Evolutionary conservation across 2,329 filamentous ascomycete genomes (phyloP), one percentile per base, ranked within the genome.

Genomic region (Neonectria neomacrospora): DNA sequence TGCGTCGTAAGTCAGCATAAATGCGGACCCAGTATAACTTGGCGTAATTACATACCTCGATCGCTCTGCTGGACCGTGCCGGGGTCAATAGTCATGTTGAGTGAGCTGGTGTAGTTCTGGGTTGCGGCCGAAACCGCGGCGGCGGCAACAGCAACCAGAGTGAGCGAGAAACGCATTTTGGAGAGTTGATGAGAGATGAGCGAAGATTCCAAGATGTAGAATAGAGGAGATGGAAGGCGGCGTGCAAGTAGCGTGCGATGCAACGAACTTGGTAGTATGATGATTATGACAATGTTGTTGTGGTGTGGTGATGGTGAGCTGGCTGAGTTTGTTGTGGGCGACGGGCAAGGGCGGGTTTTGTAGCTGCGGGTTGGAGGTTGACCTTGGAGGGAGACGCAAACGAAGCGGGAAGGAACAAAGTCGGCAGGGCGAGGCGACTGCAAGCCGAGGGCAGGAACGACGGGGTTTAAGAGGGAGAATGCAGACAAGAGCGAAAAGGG

Each of bases 81-180:
- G 28, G 80, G 75, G 69, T 83, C 70, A 65, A 87, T 80, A 9
- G 64, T 75, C 77, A 80, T 80, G 70, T 79, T 68, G 48, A 80
- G 76, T 54, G 78, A 73, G 72, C 76, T 79, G 55, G 76, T 82
- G 72, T 81, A 85, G 76, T 81, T 82, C 57, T 77, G 71, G 48
- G 76, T 75, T 64, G 81, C 79, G 53, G 82, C 81, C 64, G 78
- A 79, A 66, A 79, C 80, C 63, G 78, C 72, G 60, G 78, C 74
- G 67, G 79, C 77, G 68, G 83, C 83, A 67, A 85, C 75, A 74
- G 81, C 80, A 69, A 81, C 69, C 67, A 82, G 63, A 63, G 79
- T 74, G 64, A 78, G 65, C 66, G 77, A 75, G 67, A 74, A 74
- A 70, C 80, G 81, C 82, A 83, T 84, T 54, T 67, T 78, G 77